phyloP scores from a whole-genome alignment of 2,329 filamentous ascomycete genomes.

The Exophiala lecanii-corni region DNA sequence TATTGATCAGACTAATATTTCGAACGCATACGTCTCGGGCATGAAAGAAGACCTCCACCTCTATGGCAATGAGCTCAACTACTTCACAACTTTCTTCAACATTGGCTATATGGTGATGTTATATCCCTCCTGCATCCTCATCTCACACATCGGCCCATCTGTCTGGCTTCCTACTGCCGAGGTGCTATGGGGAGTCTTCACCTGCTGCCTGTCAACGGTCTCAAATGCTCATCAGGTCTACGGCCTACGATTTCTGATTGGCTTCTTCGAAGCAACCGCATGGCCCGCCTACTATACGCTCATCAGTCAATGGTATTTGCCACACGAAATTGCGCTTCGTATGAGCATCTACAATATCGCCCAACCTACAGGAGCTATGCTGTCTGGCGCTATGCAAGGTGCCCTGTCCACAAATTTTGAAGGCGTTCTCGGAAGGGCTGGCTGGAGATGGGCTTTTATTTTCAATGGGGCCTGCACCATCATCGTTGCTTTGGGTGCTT shows the following conservation, averaged over 20 bases:
- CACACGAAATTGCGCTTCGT: constrained; percentile 34
- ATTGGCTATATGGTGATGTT: constrained; percentile 38
- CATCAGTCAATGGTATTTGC: constrained; percentile 37
- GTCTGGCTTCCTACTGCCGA: constrained; percentile 30
- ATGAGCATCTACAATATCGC: constrained; percentile 33
- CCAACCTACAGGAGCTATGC: constrained; percentile 24
- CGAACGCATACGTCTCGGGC: constrained; percentile 15
- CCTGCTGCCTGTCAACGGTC: constrained; percentile 32
- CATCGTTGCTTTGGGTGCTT: constrained; percentile 31
- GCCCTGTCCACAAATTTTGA: constrained; percentile 8
- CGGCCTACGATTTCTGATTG: constrained; percentile 32
- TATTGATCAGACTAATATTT: constrained; percentile 1
- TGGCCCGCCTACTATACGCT: constrained; percentile 32
- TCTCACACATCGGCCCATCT: constrained; percentile 31
- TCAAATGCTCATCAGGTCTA: constrained; percentile 31
- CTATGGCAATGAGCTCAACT: constrained; percentile 48
- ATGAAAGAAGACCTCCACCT: constrained; percentile 46
- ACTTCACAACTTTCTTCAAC: constrained; percentile 39
- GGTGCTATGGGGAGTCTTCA: constrained; percentile 33
- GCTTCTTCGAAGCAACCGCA: constrained; percentile 32
- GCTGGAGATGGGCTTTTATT: constrained; percentile 34
- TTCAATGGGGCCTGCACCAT: constrained; percentile 36
- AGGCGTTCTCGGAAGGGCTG: constrained; percentile 19
- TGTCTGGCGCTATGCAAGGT: constrained; percentile 12
- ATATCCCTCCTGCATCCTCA: constrained; percentile 37